These are phyloP conservation scores for Phytophthora crassamura DNA, from an alignment of 352 stramenopile species.

Conservation along the genomic window DNA sequence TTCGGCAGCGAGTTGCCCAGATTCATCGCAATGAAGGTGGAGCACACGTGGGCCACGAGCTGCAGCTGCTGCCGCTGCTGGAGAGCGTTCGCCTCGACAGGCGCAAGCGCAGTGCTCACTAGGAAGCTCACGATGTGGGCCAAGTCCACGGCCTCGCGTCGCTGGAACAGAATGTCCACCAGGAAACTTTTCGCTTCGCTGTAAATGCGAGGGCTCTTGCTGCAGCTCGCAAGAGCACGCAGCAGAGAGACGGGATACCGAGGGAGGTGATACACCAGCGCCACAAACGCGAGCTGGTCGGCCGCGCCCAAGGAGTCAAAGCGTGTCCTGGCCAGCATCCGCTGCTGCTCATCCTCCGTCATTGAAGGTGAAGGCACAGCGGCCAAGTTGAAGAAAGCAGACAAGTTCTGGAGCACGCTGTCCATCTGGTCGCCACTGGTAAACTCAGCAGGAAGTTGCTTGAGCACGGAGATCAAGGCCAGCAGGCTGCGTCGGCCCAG, in stretches of 20 bases:
- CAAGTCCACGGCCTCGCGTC: conserved; percentile 65
- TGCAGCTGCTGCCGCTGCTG: conserved; percentile 55
- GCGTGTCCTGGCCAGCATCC: conserved; percentile 38
- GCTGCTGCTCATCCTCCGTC: conserved; percentile 31
- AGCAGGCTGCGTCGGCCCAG: conserved; percentile 68
- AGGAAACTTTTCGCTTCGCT: conserved; percentile 84
- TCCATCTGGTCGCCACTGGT: conserved; percentile 53
- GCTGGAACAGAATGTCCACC: conserved; percentile 82
- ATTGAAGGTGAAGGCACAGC: conserved; percentile 32
- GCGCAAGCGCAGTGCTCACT: conserved; percentile 72
- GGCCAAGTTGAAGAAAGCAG: conserved; percentile 69
- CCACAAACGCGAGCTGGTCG: conserved; percentile 76
- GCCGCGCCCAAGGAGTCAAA: conserved; percentile 59
- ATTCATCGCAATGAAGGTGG: conserved; percentile 68
- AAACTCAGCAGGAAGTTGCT: conserved; percentile 73
- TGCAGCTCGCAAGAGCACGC: conserved; percentile 76
- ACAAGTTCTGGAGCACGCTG: conserved; percentile 60
- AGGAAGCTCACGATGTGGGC: conserved; percentile 84
- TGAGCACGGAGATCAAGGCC: conserved; percentile 77
- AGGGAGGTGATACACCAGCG: conserved; percentile 81
- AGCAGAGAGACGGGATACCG: conserved; percentile 69
- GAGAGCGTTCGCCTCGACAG: conserved; percentile 22
- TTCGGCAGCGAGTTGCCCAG: conserved; percentile 70
- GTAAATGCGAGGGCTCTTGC: conserved; percentile 68
- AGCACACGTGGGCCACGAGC: conserved; percentile 72